Percentiles rank a stretch among this genome's conserved stretches.
Conservation (phyloP, 1,284 basidiomycete species). For the Leccinum solheimii region DNA sequence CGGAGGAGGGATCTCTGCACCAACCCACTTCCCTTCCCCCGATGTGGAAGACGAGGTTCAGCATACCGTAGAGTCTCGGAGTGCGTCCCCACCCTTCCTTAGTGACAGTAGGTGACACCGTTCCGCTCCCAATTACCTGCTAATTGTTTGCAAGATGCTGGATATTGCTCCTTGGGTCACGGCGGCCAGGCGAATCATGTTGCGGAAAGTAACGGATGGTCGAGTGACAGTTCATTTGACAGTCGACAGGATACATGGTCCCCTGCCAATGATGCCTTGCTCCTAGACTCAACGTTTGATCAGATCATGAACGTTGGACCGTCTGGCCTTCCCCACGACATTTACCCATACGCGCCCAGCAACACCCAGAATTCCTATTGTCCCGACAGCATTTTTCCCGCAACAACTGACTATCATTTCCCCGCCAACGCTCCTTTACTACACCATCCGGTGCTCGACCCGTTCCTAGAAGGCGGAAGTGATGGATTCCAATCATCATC, state of each 20-base stretch:
- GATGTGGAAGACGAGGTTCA: neutral
- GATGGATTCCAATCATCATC: conserved; percentile 25
- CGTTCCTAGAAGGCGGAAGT: conserved; percentile 18
- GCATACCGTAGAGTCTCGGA: conserved; percentile 9
- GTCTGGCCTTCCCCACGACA: conserved; percentile 5
- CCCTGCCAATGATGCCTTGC: neutral
- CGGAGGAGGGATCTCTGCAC: neutral
- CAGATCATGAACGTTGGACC: conserved; percentile 4
- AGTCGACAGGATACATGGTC: conserved; percentile 9
- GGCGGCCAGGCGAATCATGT: neutral
- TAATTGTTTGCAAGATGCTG: conserved; percentile 22
- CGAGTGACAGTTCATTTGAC: conserved; percentile 6
- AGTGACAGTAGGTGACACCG: conserved; percentile 17
- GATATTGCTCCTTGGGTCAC: neutral
- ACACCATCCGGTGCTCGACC: conserved; percentile 12
- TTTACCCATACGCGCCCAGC: conserved; percentile 3
- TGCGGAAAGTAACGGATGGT: conserved; percentile 7
- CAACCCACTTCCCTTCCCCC: conserved; percentile 2
- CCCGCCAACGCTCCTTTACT: conserved; percentile 9
- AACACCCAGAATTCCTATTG: conserved; percentile 5
- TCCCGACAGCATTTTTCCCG: conserved; percentile 8
- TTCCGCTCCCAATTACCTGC: neutral
- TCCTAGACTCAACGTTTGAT: conserved; percentile 6
- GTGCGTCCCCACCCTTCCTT: conserved; percentile 5
- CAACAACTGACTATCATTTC: conserved; percentile 11